phyloP scores from a whole-genome alignment of 176 grass and related monocot species.

The Saccharum spontaneum region DNA sequence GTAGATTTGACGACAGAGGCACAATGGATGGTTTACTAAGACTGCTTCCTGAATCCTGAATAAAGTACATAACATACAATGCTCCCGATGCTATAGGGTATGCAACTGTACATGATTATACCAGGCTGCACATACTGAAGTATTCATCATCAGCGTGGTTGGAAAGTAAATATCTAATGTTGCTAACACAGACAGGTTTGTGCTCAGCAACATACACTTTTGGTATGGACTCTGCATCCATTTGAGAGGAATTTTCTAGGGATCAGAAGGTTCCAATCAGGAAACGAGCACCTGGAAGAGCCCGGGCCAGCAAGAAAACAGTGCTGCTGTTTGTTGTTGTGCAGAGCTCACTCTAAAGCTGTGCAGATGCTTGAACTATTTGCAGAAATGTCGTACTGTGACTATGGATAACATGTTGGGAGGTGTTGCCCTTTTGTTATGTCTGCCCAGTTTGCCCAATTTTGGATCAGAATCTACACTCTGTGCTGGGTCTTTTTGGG shows the following conservation, averaged over 20 bases:
- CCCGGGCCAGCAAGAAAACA: not conserved
- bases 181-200: not conserved
- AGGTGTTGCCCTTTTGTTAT: conserved; percentile 1
- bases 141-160: not conserved
- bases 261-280: conserved; percentile 37
- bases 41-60: conserved; percentile 16
- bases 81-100: not conserved
- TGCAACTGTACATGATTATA: conserved; percentile 5
- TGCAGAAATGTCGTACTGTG: not conserved
- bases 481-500: conserved; percentile 2
- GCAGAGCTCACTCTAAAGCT: not conserved
- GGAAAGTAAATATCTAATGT: not conserved
- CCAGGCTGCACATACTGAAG: not conserved
- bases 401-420: not conserved
- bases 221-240: not conserved
- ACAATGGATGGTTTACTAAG: conserved; percentile 33
- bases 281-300: not conserved
- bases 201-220: not conserved
- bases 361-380: conserved; percentile 24
- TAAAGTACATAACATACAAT: conserved; percentile 17
- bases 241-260: conserved; percentile 10
- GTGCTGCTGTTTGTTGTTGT: conserved; percentile 6
- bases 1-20: conserved; percentile 20
- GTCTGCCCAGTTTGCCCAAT: not conserved
- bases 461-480: conserved; percentile 1